Evolutionary conservation across 495 filamentous ascomycete species (phyloP).

Genomic region (Podospora pseudopauciseta): DNA sequence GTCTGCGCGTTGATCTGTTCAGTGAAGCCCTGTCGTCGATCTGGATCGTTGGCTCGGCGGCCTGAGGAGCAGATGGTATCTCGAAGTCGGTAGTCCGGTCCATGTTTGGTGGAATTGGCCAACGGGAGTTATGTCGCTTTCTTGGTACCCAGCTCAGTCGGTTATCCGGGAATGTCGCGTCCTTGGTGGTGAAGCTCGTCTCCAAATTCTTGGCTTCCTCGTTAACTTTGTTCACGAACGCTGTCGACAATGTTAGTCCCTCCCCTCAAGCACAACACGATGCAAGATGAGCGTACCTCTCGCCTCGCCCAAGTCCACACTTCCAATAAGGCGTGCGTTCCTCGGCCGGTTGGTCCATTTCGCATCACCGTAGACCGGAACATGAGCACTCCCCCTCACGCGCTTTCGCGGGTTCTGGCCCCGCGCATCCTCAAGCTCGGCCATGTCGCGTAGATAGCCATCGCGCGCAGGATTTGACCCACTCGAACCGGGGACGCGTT

Average conservation of each 20-base stretch:
- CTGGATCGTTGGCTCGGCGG: constrained; percentile 16
- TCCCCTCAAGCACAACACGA: background rate
- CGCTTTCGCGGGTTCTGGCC: constrained; percentile 27
- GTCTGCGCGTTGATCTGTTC: constrained; percentile 26
- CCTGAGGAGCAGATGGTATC: constrained; percentile 13
- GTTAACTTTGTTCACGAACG: constrained; percentile 4
- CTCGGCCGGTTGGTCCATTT: constrained; percentile 20
- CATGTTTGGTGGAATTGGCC: constrained; percentile 29
- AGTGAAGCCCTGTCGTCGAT: constrained; percentile 25
- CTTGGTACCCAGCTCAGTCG: constrained; percentile 26
- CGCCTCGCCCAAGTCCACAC: constrained; percentile 26
- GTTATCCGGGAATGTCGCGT: constrained; percentile 24
- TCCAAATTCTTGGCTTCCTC: background rate
- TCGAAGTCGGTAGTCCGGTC: constrained; percentile 26
- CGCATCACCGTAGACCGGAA: constrained; percentile 23
- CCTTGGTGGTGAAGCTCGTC: constrained; percentile 8
- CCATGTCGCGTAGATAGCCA: constrained; percentile 18
- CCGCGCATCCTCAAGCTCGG: constrained; percentile 26
- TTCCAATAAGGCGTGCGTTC: constrained; percentile 17
- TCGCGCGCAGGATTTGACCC: background rate
- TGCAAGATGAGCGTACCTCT: constrained; percentile 20
- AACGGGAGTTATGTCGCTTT: constrained; percentile 36
- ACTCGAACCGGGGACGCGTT: constrained; percentile 27
- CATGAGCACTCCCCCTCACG: constrained; percentile 18
- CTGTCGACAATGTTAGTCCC: background rate